Evolutionary conservation across 75 land plant genomes (phyloP).

Genomic region (Azolla pinnata): DNA sequence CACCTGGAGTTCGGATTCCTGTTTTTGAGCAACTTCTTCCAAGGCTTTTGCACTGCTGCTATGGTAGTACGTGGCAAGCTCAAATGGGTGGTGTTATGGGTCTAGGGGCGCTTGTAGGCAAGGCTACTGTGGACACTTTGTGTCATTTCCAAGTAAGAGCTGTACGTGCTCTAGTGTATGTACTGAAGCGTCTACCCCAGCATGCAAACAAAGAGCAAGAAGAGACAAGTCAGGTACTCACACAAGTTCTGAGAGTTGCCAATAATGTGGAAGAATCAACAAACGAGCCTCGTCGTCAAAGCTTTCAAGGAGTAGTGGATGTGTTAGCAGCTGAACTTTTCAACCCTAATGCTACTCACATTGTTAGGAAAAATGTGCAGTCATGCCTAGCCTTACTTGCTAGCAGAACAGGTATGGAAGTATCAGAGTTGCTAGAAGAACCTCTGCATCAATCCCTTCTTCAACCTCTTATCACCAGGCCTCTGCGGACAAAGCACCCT

Average conservation of each 20-base stretch:
- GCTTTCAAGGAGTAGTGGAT: slow-evolving; percentile 96
- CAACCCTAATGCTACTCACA: slow-evolving; percentile 79
- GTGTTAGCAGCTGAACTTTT: slow-evolving; percentile 89
- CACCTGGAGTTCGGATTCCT: slow-evolving; percentile 88
- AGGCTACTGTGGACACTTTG: slow-evolving; percentile 88
- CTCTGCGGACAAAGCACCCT: slow-evolving; percentile 76
- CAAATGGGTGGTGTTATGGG: slow-evolving; percentile 99
- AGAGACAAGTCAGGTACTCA: slow-evolving; percentile 95
- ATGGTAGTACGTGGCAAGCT: slow-evolving; percentile 97
- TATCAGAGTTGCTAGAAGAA: slow-evolving; percentile 89
- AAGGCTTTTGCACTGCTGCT: slow-evolving; percentile 93
- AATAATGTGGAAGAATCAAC: slow-evolving; percentile 98
- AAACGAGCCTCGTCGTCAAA: slow-evolving; percentile 75
- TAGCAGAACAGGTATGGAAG: slow-evolving; percentile 98
- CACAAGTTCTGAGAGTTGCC: slow-evolving; percentile 95
- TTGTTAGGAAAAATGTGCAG: slow-evolving; percentile 89
- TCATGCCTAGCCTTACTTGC: slow-evolving; percentile 92
- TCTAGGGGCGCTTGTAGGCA: slow-evolving; percentile 97
- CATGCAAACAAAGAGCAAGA: slow-evolving; percentile 98
- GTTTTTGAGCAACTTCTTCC: slow-evolving; percentile 97
- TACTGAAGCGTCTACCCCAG: slow-evolving; percentile 75
- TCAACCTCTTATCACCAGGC: slow-evolving; percentile 76
- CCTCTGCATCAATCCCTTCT: slow-evolving; percentile 74
- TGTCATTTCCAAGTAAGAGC: slow-evolving; percentile 85
- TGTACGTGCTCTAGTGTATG: slow-evolving; percentile 88